These are phyloP conservation scores for Paramecium tetraurelia DNA, from an alignment of 73 alveolate genomes.

Conservation along the genomic window DNA sequence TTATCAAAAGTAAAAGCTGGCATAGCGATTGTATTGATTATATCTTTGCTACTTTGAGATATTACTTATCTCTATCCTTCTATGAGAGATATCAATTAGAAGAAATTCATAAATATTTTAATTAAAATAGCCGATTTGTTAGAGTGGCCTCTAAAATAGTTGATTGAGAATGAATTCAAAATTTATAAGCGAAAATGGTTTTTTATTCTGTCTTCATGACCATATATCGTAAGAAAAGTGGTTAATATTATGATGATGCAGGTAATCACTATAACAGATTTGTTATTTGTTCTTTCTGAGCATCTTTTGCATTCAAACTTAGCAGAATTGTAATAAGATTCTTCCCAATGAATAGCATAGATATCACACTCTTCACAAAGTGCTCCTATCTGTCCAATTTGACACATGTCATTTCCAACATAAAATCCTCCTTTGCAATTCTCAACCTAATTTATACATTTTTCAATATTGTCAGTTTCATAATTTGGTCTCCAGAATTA, in stretches of 20 bases:
- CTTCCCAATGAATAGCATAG: conserved; percentile 18
- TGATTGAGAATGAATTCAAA: not conserved
- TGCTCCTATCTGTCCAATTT: conserved; percentile 22
- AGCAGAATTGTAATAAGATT: not conserved
- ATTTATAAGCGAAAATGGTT: no score
- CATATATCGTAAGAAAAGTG: not conserved
- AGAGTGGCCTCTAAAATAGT: not conserved
- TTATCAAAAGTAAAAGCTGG: not conserved
- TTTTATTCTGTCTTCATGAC: not conserved
- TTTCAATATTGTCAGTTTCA: not conserved
- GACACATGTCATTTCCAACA: conserved; percentile 45
- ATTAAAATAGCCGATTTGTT: not conserved
- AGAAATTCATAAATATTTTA: not conserved
- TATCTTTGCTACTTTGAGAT: not conserved
- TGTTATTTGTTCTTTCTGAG: not conserved
- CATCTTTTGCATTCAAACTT: conserved; percentile 20
- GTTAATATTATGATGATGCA: not conserved
- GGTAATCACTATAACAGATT: not conserved
- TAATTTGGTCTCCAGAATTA: conserved; percentile 45
- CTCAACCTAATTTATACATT: not conserved
- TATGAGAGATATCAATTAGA: not conserved
- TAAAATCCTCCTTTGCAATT: conserved; percentile 46
- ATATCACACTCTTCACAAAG: conserved; percentile 64
- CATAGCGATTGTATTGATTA: not conserved
- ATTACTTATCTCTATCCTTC: not conserved